Evolutionary conservation across 805 yeast species (phyloP).

Genomic region (Suhomyces faveliae): DNA sequence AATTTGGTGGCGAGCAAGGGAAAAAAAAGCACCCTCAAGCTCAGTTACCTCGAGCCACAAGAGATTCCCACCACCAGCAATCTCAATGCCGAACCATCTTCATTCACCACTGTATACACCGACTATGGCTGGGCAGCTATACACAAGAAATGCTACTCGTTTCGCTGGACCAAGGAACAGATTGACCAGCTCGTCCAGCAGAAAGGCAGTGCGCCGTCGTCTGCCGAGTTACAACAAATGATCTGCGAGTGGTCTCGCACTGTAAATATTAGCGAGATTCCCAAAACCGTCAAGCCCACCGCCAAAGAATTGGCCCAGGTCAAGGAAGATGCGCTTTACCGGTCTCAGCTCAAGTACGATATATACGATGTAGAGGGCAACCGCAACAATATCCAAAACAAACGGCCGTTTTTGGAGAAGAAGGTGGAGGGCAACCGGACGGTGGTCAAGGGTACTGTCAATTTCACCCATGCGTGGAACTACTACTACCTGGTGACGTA

Average conservation of each 20-base stretch:
- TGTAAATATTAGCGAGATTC: conserved; percentile 12
- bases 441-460: conserved; percentile 16
- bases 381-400: conserved; percentile 4
- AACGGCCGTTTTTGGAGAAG: conserved; percentile 1
- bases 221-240: conserved; percentile 1
- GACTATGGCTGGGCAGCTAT: conserved; percentile 24
- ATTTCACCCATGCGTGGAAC: conserved; percentile 38
- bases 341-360: conserved; percentile 24
- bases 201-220: not conserved
- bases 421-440: conserved; percentile 9
- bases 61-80: conserved; percentile 11
- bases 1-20: not conserved
- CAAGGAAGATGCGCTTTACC: conserved; percentile 20
- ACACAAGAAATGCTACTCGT: conserved; percentile 16
- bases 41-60: not conserved
- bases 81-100: conserved; percentile 12
- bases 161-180: conserved; percentile 20
- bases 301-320: conserved; percentile 11
- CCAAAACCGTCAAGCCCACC: conserved; percentile 13
- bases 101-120: conserved; percentile 17
- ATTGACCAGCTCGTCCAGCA: not conserved
- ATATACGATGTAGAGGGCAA: conserved; percentile 4
- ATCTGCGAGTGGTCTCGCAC: conserved; percentile 17
- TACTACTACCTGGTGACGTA: conserved; percentile 24
- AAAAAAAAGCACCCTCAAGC: not conserved